A percentile compares a stretch with the other conserved stretches of the same genome.
phyloP scores from a whole-genome alignment of 352 stramenopile genomes.

The Nothophytophthora sp. region DNA sequence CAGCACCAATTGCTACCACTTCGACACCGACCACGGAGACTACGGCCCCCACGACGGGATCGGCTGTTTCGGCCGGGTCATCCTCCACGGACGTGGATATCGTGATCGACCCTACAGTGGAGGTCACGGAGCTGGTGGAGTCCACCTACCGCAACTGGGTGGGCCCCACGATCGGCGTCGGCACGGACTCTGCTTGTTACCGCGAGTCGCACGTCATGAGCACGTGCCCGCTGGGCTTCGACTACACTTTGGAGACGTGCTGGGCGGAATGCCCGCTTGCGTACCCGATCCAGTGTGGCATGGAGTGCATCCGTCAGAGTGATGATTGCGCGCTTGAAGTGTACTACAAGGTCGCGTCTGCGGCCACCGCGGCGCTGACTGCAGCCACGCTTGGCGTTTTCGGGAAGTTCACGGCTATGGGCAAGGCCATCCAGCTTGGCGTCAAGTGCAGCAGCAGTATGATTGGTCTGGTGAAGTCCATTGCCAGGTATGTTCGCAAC shows the following conservation, averaged over 20 bases:
- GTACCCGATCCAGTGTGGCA: slow-evolving; percentile 30
- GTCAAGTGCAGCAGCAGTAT: slow-evolving; percentile 33
- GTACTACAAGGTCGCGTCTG: slow-evolving; percentile 29
- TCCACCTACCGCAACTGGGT: slow-evolving; percentile 36
- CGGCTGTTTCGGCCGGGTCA: not conserved
- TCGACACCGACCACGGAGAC: slow-evolving; percentile 15
- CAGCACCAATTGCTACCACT: not conserved
- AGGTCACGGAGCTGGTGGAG: too few species aligned
- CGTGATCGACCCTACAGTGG: too few species aligned
- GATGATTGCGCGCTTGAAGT: slow-evolving; percentile 35
- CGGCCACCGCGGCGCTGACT: slow-evolving; percentile 37
- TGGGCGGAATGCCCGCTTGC: slow-evolving; percentile 50
- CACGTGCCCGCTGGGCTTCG: slow-evolving; percentile 33
- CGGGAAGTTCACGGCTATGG: slow-evolving; percentile 30
- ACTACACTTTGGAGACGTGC: slow-evolving; percentile 42
- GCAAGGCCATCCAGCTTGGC: slow-evolving; percentile 32
- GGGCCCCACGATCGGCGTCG: slow-evolving; percentile 12
- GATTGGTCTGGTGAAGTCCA: slow-evolving; percentile 20
- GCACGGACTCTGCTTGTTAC: slow-evolving; percentile 13
- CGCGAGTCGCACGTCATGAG: slow-evolving; percentile 31
- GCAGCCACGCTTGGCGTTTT: slow-evolving; percentile 46
- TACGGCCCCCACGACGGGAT: not conserved
- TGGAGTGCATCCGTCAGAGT: slow-evolving; percentile 38
- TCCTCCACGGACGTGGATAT: too few species aligned
- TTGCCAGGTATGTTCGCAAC: slow-evolving; percentile 28